These are phyloP conservation scores for Scleroderma citrinum DNA, from an alignment of 768 basidiomycete genomes.

Conservation along the genomic window DNA sequence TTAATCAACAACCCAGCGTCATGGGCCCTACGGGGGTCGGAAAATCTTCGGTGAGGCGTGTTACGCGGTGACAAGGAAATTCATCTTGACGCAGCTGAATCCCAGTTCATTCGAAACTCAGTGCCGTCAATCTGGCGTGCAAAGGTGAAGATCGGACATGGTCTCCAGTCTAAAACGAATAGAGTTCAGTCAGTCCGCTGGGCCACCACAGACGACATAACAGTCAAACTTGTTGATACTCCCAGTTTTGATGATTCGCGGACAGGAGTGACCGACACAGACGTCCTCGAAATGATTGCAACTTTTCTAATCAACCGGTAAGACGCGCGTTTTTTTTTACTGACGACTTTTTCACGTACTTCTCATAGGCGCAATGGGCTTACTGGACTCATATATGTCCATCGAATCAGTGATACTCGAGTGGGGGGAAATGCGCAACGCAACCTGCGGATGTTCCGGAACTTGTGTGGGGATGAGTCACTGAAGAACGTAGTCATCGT, in stretches of 20 bases:
- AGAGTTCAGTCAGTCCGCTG: neutral
- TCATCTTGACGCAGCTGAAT: neutral
- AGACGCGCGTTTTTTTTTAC: neutral
- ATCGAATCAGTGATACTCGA: too few relatives aligned
- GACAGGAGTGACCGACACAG: too few relatives aligned
- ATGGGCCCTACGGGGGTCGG: too few relatives aligned
- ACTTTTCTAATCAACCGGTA: neutral
- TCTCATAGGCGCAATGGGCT: neutral
- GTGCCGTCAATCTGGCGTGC: too few relatives aligned
- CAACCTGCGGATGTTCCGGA: neutral
- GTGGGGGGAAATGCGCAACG: too few relatives aligned
- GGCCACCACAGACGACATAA: neutral
- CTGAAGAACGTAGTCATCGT: constrained; percentile 40
- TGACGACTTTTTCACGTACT: neutral
- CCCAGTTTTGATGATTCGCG: too few relatives aligned
- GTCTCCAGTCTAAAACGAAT: neutral
- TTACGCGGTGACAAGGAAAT: neutral
- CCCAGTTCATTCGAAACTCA: too few relatives aligned
- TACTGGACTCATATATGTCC: constrained; percentile 35
- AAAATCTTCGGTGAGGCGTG: neutral
- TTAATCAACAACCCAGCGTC: too few relatives aligned
- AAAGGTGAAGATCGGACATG: neutral
- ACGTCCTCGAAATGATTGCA: too few relatives aligned
- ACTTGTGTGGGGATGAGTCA: constrained; percentile 38
- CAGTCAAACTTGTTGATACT: neutral